Conservation (phyloP, 202 grass and related monocot genomes). For the Bolboschoenoplectus hybrid region DNA sequence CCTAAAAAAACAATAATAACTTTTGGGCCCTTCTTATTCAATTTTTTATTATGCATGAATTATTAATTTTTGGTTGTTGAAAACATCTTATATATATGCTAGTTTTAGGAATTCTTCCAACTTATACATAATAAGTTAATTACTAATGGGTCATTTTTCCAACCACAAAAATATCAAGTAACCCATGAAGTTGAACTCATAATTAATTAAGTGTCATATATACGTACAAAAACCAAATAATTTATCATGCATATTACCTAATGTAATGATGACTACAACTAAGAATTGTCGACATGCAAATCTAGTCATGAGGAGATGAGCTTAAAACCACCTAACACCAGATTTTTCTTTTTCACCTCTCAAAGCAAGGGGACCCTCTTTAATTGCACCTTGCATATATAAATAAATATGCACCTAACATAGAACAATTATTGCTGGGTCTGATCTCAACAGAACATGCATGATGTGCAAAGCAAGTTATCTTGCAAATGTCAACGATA, state of each 20-base stretch:
- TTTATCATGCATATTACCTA: background rate
- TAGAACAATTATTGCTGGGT: background rate
- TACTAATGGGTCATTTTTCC: background rate
- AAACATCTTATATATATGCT: background rate
- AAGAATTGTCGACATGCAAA: background rate
- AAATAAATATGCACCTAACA: background rate
- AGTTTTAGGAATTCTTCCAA: background rate
- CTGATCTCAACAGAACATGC: background rate
- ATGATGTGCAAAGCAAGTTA: background rate
- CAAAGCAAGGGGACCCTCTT: constrained; percentile 17
- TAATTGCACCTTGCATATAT: background rate
- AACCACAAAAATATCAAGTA: too few relatives aligned
- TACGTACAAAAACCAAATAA: background rate
- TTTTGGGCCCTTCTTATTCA: background rate
- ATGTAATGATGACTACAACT: background rate
- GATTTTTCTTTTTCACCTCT: background rate
- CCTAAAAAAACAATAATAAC: background rate
- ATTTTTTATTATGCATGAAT: background rate
- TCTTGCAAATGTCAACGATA: background rate
- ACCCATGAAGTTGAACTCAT: too few relatives aligned
- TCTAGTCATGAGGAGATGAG: constrained; percentile 14
- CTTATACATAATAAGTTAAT: background rate
- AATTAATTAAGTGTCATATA: background rate
- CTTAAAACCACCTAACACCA: constrained; percentile 25
- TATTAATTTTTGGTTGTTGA: background rate